A percentile compares a stretch with the other conserved stretches of the same genome.
These are phyloP conservation scores for Neurospora discreta DNA, from an alignment of 495 filamentous ascomycete species.

Conservation along the genomic window DNA sequence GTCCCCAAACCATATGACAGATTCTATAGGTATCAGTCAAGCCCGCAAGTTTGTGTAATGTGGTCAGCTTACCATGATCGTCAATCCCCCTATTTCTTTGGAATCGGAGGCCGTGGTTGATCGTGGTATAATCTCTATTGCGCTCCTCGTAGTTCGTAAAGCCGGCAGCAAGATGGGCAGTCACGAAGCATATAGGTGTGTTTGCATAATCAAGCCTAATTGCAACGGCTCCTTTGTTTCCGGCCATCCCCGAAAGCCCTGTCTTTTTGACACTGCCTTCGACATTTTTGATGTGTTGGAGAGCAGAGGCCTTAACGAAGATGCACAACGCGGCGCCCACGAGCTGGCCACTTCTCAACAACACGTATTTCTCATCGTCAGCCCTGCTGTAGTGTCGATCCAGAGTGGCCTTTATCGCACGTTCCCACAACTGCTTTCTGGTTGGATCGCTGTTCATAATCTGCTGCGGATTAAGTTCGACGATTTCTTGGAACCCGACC, in stretches of 20 bases:
- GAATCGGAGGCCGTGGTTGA: conserved; percentile 77
- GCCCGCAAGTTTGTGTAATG: neutral
- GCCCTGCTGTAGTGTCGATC: conserved; percentile 53
- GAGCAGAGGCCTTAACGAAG: conserved; percentile 66
- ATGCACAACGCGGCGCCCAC: conserved; percentile 89
- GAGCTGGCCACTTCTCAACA: conserved; percentile 84
- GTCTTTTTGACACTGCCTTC: conserved; percentile 97
- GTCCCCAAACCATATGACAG: conserved; percentile 94
- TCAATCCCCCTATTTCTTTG: conserved; percentile 82
- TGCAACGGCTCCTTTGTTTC: conserved; percentile 96
- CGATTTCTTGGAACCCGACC: conserved; percentile 95
- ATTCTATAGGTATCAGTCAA: conserved; percentile 33
- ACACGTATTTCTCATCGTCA: conserved; percentile 68
- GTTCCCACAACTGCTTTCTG: conserved; percentile 77
- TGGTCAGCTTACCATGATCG: conserved; percentile 53
- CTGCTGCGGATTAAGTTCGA: conserved; percentile 90
- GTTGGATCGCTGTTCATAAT: conserved; percentile 97
- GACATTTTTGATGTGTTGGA: conserved; percentile 84
- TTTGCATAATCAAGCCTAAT: conserved; percentile 94
- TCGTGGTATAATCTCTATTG: conserved; percentile 86
- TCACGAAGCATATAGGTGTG: conserved; percentile 89
- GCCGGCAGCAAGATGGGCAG: conserved; percentile 90
- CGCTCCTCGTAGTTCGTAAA: conserved; percentile 96
- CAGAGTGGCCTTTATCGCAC: conserved; percentile 62
- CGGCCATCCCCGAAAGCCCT: conserved; percentile 91